Evolutionary conservation across 495 filamentous ascomycete species (phyloP).

Genomic region (Annulohypoxylon nitens): DNA sequence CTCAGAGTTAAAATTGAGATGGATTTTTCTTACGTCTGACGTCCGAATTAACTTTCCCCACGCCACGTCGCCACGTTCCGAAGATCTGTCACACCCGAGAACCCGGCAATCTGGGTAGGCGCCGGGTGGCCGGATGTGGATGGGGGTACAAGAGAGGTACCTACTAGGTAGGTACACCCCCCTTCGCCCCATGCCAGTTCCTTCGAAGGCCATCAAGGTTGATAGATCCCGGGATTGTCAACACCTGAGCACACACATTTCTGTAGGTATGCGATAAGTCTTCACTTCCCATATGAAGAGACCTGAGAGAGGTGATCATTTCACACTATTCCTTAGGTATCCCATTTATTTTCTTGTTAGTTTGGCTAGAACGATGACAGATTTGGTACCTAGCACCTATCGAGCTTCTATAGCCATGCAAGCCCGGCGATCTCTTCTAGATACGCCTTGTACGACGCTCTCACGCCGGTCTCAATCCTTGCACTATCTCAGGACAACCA

Average conservation of each 20-base stretch:
- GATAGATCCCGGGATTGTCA: too few relatives aligned
- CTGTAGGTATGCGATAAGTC: too few relatives aligned
- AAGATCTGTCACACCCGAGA: slow-evolving; percentile 9
- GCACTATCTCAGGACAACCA: not conserved
- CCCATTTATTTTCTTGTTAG: not conserved
- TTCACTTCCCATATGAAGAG: too few relatives aligned
- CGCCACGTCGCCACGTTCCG: slow-evolving; percentile 9
- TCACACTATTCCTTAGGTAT: too few relatives aligned
- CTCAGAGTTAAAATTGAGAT: slow-evolving; percentile 1
- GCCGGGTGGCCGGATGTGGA: not conserved
- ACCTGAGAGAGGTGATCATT: too few relatives aligned
- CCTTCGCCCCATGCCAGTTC: not conserved
- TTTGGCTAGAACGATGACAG: not conserved
- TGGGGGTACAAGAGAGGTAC: not conserved
- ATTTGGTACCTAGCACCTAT: not conserved
- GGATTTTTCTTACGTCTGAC: not conserved
- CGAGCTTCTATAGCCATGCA: not conserved
- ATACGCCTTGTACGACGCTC: not conserved
- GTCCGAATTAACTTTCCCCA: slow-evolving; percentile 17
- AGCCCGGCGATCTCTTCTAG: not conserved
- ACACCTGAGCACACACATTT: too few relatives aligned
- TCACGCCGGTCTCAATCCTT: not conserved
- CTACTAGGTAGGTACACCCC: not conserved
- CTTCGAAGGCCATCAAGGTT: not conserved
- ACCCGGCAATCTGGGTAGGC: slow-evolving; percentile 8